Evolutionary conservation across 108 stramenopile genomes (phyloP).

Genomic region (Cyclotella baltica): DNA sequence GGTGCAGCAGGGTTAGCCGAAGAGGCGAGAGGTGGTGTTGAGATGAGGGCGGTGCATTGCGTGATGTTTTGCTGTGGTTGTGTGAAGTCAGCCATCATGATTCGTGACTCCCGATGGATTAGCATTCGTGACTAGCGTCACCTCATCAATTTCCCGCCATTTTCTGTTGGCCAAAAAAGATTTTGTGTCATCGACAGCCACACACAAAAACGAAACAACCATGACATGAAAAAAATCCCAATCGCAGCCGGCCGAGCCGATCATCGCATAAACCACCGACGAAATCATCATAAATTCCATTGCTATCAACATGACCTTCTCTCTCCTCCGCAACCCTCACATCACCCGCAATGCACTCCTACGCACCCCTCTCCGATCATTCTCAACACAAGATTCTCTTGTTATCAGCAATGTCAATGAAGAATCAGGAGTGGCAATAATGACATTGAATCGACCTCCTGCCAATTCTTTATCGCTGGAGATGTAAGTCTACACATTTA

Average conservation of each 20-base stretch:
- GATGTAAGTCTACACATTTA: conserved; percentile 60
- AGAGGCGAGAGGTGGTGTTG: background rate
- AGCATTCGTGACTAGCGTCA: too few relatives aligned
- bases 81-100: too few relatives aligned
- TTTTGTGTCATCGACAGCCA: too few relatives aligned
- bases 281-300: too few relatives aligned
- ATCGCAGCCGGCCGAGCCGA: too few relatives aligned
- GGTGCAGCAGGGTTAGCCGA: background rate
- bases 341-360: background rate
- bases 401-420: conserved; percentile 60
- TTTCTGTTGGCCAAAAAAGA: too few relatives aligned
- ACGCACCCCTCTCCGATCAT: background rate
- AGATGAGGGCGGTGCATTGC: background rate
- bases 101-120: too few relatives aligned
- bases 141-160: too few relatives aligned
- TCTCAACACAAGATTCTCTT: conserved; percentile 27
- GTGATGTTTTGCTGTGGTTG: too few relatives aligned
- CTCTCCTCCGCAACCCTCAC: background rate
- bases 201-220: too few relatives aligned
- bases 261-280: too few relatives aligned
- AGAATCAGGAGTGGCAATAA: conserved; percentile 57
- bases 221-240: too few relatives aligned
- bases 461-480: conserved; percentile 88
- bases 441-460: conserved; percentile 81
- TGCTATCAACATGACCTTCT: background rate